Conservation (phyloP, 2,329 filamentous ascomycete species). For the Fusarium pseudograminearum region DNA sequence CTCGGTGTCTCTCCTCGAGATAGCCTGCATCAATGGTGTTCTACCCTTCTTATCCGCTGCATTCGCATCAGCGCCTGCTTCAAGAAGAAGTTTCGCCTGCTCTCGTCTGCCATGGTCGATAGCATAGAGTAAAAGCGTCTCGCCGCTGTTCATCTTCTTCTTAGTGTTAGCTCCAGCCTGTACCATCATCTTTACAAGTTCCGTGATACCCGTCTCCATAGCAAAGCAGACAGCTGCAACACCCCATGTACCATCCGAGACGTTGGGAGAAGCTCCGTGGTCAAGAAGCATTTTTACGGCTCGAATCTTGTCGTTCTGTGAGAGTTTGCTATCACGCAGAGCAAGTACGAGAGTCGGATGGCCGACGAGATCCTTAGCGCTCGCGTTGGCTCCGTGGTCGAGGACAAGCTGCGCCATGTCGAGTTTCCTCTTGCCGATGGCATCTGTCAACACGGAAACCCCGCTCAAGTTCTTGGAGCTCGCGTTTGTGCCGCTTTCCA, state of each 20-base stretch:
- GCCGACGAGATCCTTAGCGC: slow-evolving; percentile 49
- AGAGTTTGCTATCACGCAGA: slow-evolving; percentile 46
- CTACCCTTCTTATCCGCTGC: slow-evolving; percentile 48
- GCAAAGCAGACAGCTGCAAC: slow-evolving; percentile 43
- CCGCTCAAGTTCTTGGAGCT: slow-evolving; percentile 49
- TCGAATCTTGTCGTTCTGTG: slow-evolving; percentile 44
- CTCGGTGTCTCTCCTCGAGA: slow-evolving; percentile 46
- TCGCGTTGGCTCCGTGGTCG: slow-evolving; percentile 51
- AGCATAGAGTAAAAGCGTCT: slow-evolving; percentile 51
- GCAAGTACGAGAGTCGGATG: slow-evolving; percentile 51
- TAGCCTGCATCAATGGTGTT: slow-evolving; percentile 51
- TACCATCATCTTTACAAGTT: slow-evolving; percentile 48
- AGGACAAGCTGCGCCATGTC: slow-evolving; percentile 51
- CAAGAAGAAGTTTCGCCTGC: slow-evolving; percentile 46
- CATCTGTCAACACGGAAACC: slow-evolving; percentile 51
- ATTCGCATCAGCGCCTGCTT: slow-evolving; percentile 52
- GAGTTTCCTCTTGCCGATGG: slow-evolving; percentile 50
- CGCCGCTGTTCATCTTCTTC: slow-evolving; percentile 47
- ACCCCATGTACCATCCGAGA: slow-evolving; percentile 41
- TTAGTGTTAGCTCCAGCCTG: slow-evolving; percentile 47
- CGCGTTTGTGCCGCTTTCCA: slow-evolving; percentile 52
- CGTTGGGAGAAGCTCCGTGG: slow-evolving; percentile 51
- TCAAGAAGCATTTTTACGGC: slow-evolving; percentile 50
- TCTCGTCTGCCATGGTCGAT: slow-evolving; percentile 45
- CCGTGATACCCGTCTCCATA: slow-evolving; percentile 43